Evolutionary conservation across 1,284 basidiomycete genomes (phyloP).

Genomic region (Melampsora americana): DNA sequence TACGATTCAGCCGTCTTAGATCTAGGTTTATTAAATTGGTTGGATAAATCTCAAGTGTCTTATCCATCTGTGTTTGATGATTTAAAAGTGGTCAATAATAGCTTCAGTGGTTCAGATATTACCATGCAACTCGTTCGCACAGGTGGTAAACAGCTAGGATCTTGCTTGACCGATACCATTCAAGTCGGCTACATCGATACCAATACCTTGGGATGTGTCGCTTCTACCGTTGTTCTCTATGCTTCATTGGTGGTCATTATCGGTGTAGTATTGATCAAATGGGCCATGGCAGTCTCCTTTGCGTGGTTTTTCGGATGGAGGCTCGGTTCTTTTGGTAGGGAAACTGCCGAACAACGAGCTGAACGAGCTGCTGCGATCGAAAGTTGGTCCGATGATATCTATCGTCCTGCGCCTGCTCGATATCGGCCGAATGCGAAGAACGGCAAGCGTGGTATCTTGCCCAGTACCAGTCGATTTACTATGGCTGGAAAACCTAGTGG

Average conservation of each 20-base stretch:
- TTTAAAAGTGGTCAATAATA: slow-evolving; percentile 66
- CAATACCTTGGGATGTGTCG: slow-evolving; percentile 89
- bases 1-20: slow-evolving; percentile 93
- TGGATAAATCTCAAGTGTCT: slow-evolving; percentile 70
- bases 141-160: slow-evolving; percentile 63
- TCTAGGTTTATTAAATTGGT: slow-evolving; percentile 75
- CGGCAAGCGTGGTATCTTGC: slow-evolving; percentile 68
- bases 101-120: slow-evolving; percentile 75
- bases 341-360: slow-evolving; percentile 93
- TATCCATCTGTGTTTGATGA: slow-evolving; percentile 79
- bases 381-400: slow-evolving; percentile 94
- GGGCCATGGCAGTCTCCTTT: slow-evolving; percentile 93
- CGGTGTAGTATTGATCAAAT: slow-evolving; percentile 91
- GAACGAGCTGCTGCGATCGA: slow-evolving; percentile 86
- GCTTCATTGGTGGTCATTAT: slow-evolving; percentile 95
- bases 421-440: slow-evolving; percentile 76
- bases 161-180: slow-evolving; percentile 80
- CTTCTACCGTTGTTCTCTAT: slow-evolving; percentile 89
- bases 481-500: slow-evolving; percentile 60
- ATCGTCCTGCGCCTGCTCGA: slow-evolving; percentile 82
- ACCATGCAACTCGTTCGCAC: slow-evolving; percentile 74
- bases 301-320: slow-evolving; percentile 95
- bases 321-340: slow-evolving; percentile 85
- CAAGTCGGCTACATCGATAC: slow-evolving; percentile 92
- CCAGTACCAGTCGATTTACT: slow-evolving; percentile 78